Evolutionary conservation across 208 protist species (phyloP), one percentile per base, ranked within the genome.

Genomic region (Leishmania mexicana): DNA sequence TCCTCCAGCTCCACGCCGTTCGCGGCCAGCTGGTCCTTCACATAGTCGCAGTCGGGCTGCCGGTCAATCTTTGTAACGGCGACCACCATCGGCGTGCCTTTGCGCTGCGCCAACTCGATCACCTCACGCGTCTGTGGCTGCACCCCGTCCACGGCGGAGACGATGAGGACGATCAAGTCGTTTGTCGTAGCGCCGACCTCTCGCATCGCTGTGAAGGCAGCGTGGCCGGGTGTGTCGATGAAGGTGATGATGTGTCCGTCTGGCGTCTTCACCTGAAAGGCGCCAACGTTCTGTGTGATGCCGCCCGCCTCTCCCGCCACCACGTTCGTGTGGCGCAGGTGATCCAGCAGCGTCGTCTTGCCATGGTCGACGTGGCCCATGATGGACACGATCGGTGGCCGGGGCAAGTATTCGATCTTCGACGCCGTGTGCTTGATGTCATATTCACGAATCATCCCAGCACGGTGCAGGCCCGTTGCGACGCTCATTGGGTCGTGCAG

Each of bases 361-460:
- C 99, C 99, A 80, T 99, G 99, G 83, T 99, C 99, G 49, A 99
- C 99, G 85, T 99, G 99, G n/a, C 99, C 99, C 97, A 99, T 99
- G 60, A 99, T 97, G 15, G 98, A 98, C 0, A 99, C 99, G 42
- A 99, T 90, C 2, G 99, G 99, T 45, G 98, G 92, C 8, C 98
- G 88, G 42, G 92, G 62, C 15, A 81, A 58, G 81, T 97, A 96
- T 62, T 89, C 75, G 65, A 98, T 92, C 77, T 96, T 90, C 31
- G 93, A 84, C 3, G 95, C 95, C 0, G 89, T 94, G 85, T 92
- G 90, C 83, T 96, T 96, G 76, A 97, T 93, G 81, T 97, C 93
- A 75, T 93, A 94, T 83, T 96, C 92, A 28, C 86, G 84, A 71
- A 96, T 95, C 75, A 90, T 82, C 35, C 95, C 95, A 1, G 93